These are phyloP conservation scores for Nematocida sp. DNA, from an alignment of 371 early-diverging fungal genomes.

Conservation along the genomic window DNA sequence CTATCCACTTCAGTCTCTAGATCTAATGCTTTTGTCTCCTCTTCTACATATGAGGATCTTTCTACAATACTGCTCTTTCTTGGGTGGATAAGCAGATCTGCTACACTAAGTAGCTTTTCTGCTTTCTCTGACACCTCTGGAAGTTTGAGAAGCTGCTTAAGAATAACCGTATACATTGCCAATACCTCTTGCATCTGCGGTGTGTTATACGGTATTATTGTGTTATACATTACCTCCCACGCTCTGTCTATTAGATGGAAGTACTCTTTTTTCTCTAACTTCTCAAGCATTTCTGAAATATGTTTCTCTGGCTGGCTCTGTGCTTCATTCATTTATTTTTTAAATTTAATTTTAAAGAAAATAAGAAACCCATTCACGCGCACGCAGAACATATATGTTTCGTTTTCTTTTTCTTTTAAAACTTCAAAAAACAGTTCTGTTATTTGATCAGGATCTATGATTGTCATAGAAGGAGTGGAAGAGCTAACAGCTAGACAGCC, in stretches of 20 bases:
- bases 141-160: constrained; percentile 17
- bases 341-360: constrained; percentile 10
- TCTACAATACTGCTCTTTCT: constrained; percentile 48
- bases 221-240: constrained; percentile 26
- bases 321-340: background rate
- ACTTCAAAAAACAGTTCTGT: constrained; percentile 43
- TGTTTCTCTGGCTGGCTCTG: background rate
- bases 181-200: background rate
- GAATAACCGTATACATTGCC: constrained; percentile 25
- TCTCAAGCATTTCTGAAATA: constrained; percentile 20
- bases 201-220: constrained; percentile 43
- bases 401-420: background rate
- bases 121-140: background rate
- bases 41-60: constrained; percentile 8
- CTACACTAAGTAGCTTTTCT: constrained; percentile 11
- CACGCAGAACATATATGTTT: background rate
- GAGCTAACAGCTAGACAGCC: constrained; percentile 6
- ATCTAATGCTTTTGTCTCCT: background rate
- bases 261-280: constrained; percentile 30
- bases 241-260: constrained; percentile 8
- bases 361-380: constrained; percentile 26
- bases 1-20: background rate
- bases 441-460: constrained; percentile 30
- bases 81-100: constrained; percentile 47
- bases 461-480: background rate